Evolutionary conservation across 345 rosid species (phyloP).

Genomic region (Populus alba): DNA sequence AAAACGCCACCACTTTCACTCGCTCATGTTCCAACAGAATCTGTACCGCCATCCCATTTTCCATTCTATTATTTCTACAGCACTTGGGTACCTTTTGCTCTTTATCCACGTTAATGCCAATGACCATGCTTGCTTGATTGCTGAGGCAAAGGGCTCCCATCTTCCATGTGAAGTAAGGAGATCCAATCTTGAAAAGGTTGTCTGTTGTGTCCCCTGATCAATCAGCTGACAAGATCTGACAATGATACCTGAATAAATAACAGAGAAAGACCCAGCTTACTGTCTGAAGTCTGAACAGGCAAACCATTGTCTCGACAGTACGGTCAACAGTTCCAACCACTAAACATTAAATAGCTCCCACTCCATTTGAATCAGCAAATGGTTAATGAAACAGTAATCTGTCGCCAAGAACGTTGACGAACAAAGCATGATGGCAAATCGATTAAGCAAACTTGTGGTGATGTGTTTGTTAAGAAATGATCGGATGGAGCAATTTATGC

Average conservation of each 20-base stretch:
- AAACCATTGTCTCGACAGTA: not conserved
- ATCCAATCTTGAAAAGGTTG: not conserved
- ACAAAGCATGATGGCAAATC: not conserved
- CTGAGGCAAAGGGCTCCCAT: not conserved
- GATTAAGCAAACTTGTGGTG: not conserved
- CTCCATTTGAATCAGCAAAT: not conserved
- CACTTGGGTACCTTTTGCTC: not conserved
- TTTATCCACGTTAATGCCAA: constrained; percentile 3
- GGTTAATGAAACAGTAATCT: not conserved
- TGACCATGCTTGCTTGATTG: not conserved
- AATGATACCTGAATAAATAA: not conserved
- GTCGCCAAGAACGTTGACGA: not conserved
- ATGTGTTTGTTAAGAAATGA: not conserved
- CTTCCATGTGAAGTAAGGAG: not conserved
- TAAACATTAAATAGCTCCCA: not conserved
- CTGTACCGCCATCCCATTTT: not conserved
- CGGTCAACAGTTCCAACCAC: not conserved
- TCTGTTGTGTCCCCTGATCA: not conserved
- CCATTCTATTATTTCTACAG: constrained; percentile 19
- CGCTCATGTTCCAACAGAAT: not conserved
- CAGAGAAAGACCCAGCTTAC: not conserved
- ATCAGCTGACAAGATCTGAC: constrained; percentile 1
- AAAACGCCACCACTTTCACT: not conserved
- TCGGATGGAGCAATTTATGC: not conserved
- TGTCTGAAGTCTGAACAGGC: not conserved